These are phyloP conservation scores for Starmerella floricola DNA, from an alignment of 805 yeast species.

Conservation along the genomic window DNA sequence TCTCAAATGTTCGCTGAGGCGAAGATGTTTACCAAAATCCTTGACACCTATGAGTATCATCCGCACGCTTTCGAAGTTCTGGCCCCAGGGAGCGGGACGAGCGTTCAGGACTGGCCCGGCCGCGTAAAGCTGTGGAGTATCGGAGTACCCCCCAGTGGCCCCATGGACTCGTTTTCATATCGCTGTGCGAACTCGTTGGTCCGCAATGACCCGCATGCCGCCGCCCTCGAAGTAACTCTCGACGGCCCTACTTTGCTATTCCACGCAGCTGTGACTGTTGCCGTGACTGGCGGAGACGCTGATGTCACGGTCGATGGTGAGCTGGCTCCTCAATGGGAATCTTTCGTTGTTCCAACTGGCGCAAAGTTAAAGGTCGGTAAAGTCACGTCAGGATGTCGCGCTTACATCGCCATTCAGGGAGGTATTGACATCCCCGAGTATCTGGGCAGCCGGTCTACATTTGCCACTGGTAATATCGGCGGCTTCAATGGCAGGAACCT, in stretches of 20 bases:
- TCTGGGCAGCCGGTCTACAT: constrained; percentile 91
- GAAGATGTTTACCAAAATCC: constrained; percentile 72
- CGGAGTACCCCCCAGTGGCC: constrained; percentile 98
- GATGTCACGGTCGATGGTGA: constrained; percentile 54
- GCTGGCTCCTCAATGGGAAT: constrained; percentile 52
- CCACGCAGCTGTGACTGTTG: constrained; percentile 66
- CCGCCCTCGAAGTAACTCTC: constrained; percentile 82
- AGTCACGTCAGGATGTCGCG: constrained; percentile 70
- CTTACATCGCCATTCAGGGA: constrained; percentile 79
- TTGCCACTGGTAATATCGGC: constrained; percentile 82
- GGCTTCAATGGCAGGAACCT: constrained; percentile 89
- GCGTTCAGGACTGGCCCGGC: constrained; percentile 93
- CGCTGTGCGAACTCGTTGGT: constrained; percentile 82
- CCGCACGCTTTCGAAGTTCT: constrained; percentile 78
- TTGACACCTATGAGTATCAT: constrained; percentile 66
- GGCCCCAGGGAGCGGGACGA: constrained; percentile 88
- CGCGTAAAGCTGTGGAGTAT: constrained; percentile 74
- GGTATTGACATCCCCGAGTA: constrained; percentile 92
- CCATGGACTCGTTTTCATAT: constrained; percentile 90
- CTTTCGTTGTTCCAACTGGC: constrained; percentile 59
- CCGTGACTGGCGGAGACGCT: constrained; percentile 78
- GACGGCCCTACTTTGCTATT: constrained; percentile 76
- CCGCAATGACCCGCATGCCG: constrained; percentile 70
- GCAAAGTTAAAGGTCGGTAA: constrained; percentile 73
- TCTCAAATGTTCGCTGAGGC: constrained; percentile 77